phyloP scores from a whole-genome alignment of 441 rosid genomes.

The Omphalea diandra region DNA sequence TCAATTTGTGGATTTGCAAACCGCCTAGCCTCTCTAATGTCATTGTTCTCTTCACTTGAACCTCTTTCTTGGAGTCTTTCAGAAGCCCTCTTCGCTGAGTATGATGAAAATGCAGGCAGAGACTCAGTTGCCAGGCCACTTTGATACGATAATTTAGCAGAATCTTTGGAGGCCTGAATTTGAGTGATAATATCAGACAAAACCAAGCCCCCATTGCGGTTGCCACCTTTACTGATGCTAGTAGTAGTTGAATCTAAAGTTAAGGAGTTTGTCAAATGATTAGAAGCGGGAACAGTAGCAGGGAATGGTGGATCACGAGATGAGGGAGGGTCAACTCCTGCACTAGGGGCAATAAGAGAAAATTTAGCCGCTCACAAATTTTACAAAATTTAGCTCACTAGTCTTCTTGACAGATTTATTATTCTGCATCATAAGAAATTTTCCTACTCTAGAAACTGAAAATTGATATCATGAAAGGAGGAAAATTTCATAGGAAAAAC shows the following conservation, averaged over 20 bases:
- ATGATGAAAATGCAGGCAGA: conserved; percentile 59
- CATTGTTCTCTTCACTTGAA: conserved; percentile 63
- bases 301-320: conserved; percentile 97
- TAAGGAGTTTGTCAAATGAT: conserved; percentile 47
- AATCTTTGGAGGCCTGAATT: conserved; percentile 96
- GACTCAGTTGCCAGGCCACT: conserved; percentile 56
- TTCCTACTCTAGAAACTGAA: conserved; percentile 15
- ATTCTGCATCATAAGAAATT: conserved; percentile 18
- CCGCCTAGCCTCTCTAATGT: conserved; percentile 64
- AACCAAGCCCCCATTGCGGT: conserved; percentile 80
- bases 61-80: conserved; percentile 69
- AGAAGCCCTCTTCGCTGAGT: conserved; percentile 61
- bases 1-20: conserved; percentile 52
- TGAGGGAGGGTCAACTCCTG: conserved; percentile 99
- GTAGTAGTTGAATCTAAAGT: conserved; percentile 54
- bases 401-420: conserved; percentile 18
- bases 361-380: conserved; percentile 58
- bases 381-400: conserved; percentile 17
- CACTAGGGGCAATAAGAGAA: conserved; percentile 74
- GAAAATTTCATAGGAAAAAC: conserved; percentile 25
- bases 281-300: conserved; percentile 73
- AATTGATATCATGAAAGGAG: conserved; percentile 8
- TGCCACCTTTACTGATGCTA: conserved; percentile 53
- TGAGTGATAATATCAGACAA: conserved; percentile 89
- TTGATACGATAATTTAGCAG: conserved; percentile 67